Base-by-base conservation (phyloP, 2,329 filamentous ascomycete species). In the Apiospora saccharicola region DNA sequence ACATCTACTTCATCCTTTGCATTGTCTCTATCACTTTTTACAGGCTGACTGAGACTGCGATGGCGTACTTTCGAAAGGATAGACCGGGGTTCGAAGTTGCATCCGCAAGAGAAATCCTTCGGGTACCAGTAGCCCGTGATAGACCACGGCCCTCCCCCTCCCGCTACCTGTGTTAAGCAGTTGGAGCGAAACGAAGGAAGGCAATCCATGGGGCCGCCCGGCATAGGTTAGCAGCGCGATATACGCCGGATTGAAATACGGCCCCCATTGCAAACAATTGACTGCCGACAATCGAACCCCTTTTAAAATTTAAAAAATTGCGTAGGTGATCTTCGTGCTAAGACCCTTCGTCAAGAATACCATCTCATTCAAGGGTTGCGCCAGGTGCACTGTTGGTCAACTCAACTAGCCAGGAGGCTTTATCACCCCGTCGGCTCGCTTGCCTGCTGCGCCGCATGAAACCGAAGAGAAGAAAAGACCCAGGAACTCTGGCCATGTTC, bases 111-210 rank as follows among this genome's bases (percentile, higher is more conserved):
- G 41, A 37, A 12, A 2, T 19, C 57, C 19, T 19, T 64, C 57
- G 57, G 57, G 5, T 41, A 64, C 22, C 57, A 64, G 8, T n/a
- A 64, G 22, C 57, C 57, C 16, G 30, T 41, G 10, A 24, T 64
- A 41, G 22, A 22, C 22, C 34, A 22, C 57, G 8, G 46, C 46
- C 46, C 19, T 49, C 19, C 34, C 30, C 30, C 53, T 37, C 34
- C 53, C 19, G 34, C 6, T 12, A 41, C 37, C 37, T 41, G 3
- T 34, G 16, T 30, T 19, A 22, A 61, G 30, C 34, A 6, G 14
- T 61, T 41, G 57, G 57, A 41, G 57, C 34, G 57, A 41, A 41
- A 64, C n/a, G 57, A 64, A 64, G 57, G 57, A 64, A 64, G 19
- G 34, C 8, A 8, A 41, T 64, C 34, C 57, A 41, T 64, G 57